Evolutionary conservation across 768 basidiomycete species (phyloP).

Genomic region (Glaciozyma antarctica): DNA sequence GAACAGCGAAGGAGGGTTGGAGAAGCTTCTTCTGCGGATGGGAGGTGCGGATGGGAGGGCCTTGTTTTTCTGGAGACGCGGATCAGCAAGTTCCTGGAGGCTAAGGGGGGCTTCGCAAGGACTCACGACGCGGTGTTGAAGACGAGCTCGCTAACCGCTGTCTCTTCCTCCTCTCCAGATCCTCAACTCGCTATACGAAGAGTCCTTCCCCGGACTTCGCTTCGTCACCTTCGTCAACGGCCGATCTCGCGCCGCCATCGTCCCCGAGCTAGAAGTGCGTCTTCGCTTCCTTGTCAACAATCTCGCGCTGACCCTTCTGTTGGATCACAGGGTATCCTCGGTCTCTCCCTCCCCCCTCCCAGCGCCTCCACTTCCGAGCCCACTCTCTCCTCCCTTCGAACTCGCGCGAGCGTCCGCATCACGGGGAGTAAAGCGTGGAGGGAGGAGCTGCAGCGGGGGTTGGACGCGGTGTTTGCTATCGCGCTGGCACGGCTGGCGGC

Average conservation of each 20-base stretch:
- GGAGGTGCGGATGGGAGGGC: neutral
- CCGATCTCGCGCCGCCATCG: constrained; percentile 39
- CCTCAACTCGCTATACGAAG: constrained; percentile 41
- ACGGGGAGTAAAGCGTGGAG: constrained; percentile 35
- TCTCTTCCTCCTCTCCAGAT: neutral
- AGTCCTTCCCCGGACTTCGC: constrained; percentile 38
- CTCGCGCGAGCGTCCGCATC: constrained; percentile 5
- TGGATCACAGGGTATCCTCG: constrained; percentile 21
- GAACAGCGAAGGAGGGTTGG: neutral
- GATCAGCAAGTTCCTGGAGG: neutral
- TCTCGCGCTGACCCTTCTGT: no score
- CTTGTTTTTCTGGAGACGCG: no score
- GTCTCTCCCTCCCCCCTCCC: constrained; percentile 14
- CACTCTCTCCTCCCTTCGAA: constrained; percentile 5
- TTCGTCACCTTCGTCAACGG: constrained; percentile 44
- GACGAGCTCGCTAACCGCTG: neutral
- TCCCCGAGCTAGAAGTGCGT: constrained; percentile 38
- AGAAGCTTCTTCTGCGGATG: neutral
- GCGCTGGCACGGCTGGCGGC: constrained; percentile 26
- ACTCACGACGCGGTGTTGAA: neutral
- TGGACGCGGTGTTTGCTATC: constrained; percentile 38
- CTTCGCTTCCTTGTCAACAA: neutral
- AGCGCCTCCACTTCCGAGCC: constrained; percentile 13
- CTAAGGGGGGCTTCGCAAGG: neutral
- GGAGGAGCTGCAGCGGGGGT: constrained; percentile 36